Evolutionary conservation across 176 grass and related monocot species (phyloP), one percentile per base, ranked within the genome.

Genomic region (Carex pumila): DNA sequence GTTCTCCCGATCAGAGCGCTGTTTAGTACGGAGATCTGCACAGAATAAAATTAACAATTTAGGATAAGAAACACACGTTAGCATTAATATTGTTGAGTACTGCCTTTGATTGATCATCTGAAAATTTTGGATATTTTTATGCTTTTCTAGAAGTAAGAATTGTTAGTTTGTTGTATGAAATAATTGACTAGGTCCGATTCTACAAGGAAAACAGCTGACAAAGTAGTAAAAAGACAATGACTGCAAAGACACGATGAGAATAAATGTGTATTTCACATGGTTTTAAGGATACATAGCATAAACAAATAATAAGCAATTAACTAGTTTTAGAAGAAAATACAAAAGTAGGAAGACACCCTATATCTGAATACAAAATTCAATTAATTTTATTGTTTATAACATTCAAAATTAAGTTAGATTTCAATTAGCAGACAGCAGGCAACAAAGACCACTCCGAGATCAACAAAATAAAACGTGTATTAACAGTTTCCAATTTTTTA

Each of bases 1-100:
- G 39, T 84, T 85, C 81, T 95, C 71, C 37, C 92, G 74, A 63
- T 99, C 93, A 6, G 67, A 5, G 37, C 65, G 89, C 86, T 99
- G 92, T 81, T 92, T 95, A 81, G 59, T 50, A 31, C 17, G 83
- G 81, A 95, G 88, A 43, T 93, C 96, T 93, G 93, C 82, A 70
- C 64, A 85, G 43, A 79, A 81, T 83, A 37, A 75, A 86, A 41
- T 41, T 39, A 39, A 39, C 9, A 83, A 50, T 71, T 71, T 71
- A 47, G 68, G 18, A 45, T 71, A 43, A 62, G 19, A 71, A 47
- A 71, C 18, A 71, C 8, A 71, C 22, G 15, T 7, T 21, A 12
- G n/a, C 9, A n/a, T 47, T 45, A 49, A 47, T 18, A 47, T 71
- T 71, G 39, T 43, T 12, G 12, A 65, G 22, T 65, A 71, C 21